These are phyloP conservation scores for Malassezia caprae DNA, from an alignment of 1,284 basidiomycete species.

Conservation along the genomic window DNA sequence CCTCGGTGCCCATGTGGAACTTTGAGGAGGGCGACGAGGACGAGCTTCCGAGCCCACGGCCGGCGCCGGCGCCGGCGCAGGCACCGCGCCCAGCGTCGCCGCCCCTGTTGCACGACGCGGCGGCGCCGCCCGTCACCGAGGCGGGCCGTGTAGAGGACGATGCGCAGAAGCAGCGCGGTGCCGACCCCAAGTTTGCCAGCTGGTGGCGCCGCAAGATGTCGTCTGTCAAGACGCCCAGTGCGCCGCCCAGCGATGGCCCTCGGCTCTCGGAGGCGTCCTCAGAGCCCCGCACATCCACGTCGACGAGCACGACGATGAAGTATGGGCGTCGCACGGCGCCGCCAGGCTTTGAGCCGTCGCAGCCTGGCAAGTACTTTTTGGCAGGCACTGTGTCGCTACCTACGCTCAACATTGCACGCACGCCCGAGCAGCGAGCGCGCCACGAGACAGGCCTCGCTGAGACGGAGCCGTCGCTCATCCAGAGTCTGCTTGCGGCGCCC, in stretches of 20 bases:
- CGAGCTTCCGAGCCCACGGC: neutral
- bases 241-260: neutral
- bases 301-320: slow-evolving; percentile 9
- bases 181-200: neutral
- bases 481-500: slow-evolving; percentile 14
- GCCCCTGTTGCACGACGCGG: neutral
- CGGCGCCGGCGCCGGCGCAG: neutral
- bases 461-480: slow-evolving; percentile 19
- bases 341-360: slow-evolving; percentile 15
- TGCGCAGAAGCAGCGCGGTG: neutral
- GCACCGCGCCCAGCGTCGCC: neutral
- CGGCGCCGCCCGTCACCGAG: neutral
- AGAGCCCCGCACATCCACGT: slow-evolving; percentile 3
- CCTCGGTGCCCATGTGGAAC: slow-evolving; percentile 2
- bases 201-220: neutral
- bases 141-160: neutral
- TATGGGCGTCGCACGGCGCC: slow-evolving; percentile 12
- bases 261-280: neutral
- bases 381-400: slow-evolving; percentile 18
- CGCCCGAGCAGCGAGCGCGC: slow-evolving; percentile 19
- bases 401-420: slow-evolving; percentile 22
- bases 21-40: slow-evolving; percentile 18
- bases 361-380: slow-evolving; percentile 19
- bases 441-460: slow-evolving; percentile 23
- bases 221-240: neutral